Evolutionary conservation across 345 rosid species (phyloP).

Genomic region (Boechera divaricarpa): DNA sequence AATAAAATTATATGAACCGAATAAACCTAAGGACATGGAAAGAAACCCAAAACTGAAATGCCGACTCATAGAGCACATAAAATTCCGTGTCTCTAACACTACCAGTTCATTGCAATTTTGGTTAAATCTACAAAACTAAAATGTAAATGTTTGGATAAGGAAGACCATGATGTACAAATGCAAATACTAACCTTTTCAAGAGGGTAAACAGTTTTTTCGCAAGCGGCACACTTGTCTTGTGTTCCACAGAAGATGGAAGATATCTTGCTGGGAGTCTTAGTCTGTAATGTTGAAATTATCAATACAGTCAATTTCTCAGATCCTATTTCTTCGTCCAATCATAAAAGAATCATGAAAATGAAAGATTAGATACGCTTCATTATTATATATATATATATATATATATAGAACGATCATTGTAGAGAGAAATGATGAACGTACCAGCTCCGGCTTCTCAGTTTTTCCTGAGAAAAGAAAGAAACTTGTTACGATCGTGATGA

Average conservation of each 20-base stretch:
- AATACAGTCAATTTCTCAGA: conserved; percentile 17
- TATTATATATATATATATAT: background rate
- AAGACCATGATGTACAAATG: background rate
- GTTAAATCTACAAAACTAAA: no score
- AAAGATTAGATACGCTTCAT: background rate
- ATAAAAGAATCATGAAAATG: background rate
- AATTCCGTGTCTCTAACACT: background rate
- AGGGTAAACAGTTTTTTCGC: conserved; percentile 90
- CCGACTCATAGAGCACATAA: background rate
- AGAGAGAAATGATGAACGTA: conserved; percentile 38
- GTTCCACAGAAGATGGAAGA: conserved; percentile 91
- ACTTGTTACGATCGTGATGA: background rate
- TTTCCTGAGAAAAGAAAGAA: conserved; percentile 48
- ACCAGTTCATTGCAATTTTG: background rate
- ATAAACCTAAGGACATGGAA: background rate
- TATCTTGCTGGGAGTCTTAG: conserved; percentile 78
- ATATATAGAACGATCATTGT: background rate
- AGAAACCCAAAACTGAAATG: background rate
- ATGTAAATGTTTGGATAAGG: no score
- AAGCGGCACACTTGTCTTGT: conserved; percentile 90
- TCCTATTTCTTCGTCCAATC: background rate
- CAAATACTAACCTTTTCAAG: conserved; percentile 78
- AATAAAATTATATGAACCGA: background rate
- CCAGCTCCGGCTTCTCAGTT: conserved; percentile 68
- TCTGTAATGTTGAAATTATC: conserved; percentile 49